A percentile compares a stretch with the other conserved stretches of the same genome.
Conservation (phyloP, 1,139 yeast species). For the Taiozyma sp. region DNA sequence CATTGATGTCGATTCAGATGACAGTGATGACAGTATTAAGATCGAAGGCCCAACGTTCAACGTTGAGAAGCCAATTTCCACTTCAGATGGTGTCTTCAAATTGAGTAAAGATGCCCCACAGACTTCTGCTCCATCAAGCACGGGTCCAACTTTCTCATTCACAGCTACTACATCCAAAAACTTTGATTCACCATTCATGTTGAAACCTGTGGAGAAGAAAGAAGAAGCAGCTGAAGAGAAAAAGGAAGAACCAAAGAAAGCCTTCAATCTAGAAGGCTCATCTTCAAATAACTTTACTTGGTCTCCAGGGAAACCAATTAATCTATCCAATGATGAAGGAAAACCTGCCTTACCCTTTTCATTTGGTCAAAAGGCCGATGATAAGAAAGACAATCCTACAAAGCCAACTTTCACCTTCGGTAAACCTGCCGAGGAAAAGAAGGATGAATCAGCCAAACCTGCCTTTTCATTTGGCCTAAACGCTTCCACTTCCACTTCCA, state of each 20-base stretch:
- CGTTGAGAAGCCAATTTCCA: conserved; percentile 46
- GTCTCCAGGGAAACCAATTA: conserved; percentile 21
- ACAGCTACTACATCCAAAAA: conserved; percentile 40
- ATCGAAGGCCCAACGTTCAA: conserved; percentile 67
- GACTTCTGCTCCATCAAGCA: conserved; percentile 39
- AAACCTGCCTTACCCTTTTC: conserved; percentile 17
- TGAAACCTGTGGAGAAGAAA: conserved; percentile 21
- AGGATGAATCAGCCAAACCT: conserved; percentile 15
- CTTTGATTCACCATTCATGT: conserved; percentile 41
- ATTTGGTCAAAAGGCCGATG: conserved; percentile 2
- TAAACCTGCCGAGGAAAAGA: conserved; percentile 3
- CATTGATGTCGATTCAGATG: conserved; percentile 29
- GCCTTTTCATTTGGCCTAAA: conserved; percentile 22
- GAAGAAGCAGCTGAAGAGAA: conserved; percentile 11
- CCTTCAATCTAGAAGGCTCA: conserved; percentile 5
- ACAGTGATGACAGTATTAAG: conserved; percentile 41
- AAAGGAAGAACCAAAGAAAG: conserved; percentile 7
- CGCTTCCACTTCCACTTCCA: neutral
- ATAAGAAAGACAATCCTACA: conserved; percentile 4
- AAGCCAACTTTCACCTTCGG: conserved; percentile 21
- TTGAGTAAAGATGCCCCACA: conserved; percentile 38
- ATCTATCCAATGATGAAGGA: conserved; percentile 14
- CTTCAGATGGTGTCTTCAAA: conserved; percentile 55
- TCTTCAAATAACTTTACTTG: conserved; percentile 17
- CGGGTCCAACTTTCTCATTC: conserved; percentile 64